Conservation (phyloP, 139 green algal genomes). For the Raphidocelis subcapitata region DNA sequence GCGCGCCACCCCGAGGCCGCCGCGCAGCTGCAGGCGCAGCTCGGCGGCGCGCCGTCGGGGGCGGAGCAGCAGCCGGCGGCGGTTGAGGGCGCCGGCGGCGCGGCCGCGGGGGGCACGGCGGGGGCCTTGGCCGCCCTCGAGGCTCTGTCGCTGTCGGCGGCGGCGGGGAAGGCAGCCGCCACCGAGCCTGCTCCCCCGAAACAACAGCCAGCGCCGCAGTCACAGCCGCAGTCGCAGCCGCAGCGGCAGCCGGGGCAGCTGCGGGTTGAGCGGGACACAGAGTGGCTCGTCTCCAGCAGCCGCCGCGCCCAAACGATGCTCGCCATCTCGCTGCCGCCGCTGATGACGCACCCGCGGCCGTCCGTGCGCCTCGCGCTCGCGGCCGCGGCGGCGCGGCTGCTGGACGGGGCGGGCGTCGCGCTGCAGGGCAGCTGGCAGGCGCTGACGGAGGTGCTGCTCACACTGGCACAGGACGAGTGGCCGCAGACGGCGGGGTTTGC, state of each 20-base stretch:
- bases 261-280: background rate
- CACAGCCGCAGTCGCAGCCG: background rate
- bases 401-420: conserved; percentile 32
- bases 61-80: no score
- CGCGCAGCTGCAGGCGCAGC: conserved; percentile 7
- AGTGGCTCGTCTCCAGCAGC: conserved; percentile 46
- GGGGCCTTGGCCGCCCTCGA: conserved; percentile 18
- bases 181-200: no score
- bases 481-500: conserved; percentile 35
- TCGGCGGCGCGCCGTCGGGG: no score
- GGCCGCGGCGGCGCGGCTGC: conserved; percentile 36
- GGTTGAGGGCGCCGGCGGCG: no score
- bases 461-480: conserved; percentile 70
- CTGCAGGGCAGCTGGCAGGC: conserved; percentile 32
- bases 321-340: conserved; percentile 47
- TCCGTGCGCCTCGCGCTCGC: conserved; percentile 52
- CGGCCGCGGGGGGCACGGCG: background rate
- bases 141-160: background rate
- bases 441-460: conserved; percentile 57
- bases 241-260: background rate
- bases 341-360: conserved; percentile 46
- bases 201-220: background rate
- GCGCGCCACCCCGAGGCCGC: no score
- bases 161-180: no score
- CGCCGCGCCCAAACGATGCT: conserved; percentile 47